Percentiles rank a stretch among this genome's conserved stretches.
Evolutionary conservation across 2,329 filamentous ascomycete species (phyloP).

Genomic region (Setomelanomma holmii): DNA sequence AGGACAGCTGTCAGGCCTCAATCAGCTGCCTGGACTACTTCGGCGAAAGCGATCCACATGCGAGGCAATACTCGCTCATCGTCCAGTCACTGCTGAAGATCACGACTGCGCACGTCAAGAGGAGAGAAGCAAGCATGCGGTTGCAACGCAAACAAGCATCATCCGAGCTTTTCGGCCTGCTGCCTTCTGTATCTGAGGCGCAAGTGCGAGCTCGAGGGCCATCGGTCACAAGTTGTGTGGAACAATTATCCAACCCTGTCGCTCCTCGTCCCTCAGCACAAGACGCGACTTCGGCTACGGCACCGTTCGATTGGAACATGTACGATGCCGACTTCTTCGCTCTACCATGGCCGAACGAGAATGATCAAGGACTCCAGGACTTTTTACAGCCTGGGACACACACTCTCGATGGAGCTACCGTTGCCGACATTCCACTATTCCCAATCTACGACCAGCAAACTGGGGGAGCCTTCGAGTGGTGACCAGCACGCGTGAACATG

Average conservation of each 20-base stretch:
- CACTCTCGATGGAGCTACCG: conserved; percentile 34
- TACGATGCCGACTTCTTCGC: conserved; percentile 43
- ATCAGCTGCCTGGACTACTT: conserved; percentile 39
- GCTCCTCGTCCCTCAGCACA: conserved; percentile 9
- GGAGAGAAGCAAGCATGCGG: conserved; percentile 30
- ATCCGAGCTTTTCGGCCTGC: conserved; percentile 37
- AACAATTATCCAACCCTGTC: conserved; percentile 4
- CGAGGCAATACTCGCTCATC: conserved; percentile 39
- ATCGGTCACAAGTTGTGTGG: conserved; percentile 1
- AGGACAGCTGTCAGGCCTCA: conserved; percentile 28
- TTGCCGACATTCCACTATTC: conserved; percentile 42
- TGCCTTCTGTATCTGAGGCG: conserved; percentile 16
- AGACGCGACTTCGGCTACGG: conserved; percentile 8
- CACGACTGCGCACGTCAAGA: conserved; percentile 32
- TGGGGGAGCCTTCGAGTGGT: conserved; percentile 15
- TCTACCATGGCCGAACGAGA: conserved; percentile 38
- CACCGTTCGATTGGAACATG: conserved; percentile 38
- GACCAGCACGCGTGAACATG: no score
- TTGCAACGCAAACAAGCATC: conserved; percentile 37
- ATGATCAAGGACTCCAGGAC: conserved; percentile 39
- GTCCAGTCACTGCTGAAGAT: conserved; percentile 34
- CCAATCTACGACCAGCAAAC: conserved; percentile 39
- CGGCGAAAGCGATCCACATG: conserved; percentile 34
- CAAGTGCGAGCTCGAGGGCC: not conserved
- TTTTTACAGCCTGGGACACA: conserved; percentile 42